Evolutionary conservation across 2,329 filamentous ascomycete species (phyloP).

Genomic region (Trichoderma brevicompactum): DNA sequence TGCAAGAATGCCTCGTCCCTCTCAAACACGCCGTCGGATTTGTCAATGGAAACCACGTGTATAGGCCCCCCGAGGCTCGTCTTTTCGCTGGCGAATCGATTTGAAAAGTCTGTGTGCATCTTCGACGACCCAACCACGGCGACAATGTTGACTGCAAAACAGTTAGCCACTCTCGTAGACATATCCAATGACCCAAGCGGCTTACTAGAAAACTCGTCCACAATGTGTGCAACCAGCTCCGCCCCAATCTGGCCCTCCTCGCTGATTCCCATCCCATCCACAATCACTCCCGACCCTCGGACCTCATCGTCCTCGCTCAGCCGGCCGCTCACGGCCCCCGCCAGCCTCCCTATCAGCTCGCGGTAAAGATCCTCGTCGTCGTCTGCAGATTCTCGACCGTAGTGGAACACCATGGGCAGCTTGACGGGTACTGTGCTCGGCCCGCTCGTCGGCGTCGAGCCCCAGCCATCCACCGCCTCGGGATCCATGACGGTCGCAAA

Average conservation of each 20-base stretch:
- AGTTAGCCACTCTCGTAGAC: not conserved
- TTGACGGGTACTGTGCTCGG: slow-evolving; percentile 89
- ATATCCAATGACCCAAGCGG: slow-evolving; percentile 6
- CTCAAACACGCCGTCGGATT: slow-evolving; percentile 83
- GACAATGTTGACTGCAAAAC: slow-evolving; percentile 70
- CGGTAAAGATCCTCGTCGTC: slow-evolving; percentile 75
- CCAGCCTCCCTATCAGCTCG: slow-evolving; percentile 74
- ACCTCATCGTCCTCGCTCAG: slow-evolving; percentile 75
- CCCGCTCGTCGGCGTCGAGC: slow-evolving; percentile 86
- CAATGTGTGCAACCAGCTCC: slow-evolving; percentile 79
- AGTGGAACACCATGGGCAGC: slow-evolving; percentile 88
- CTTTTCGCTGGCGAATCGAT: slow-evolving; percentile 64
- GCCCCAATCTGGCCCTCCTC: slow-evolving; percentile 68
- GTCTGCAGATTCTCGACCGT: slow-evolving; percentile 73
- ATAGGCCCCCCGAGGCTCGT: slow-evolving; percentile 69
- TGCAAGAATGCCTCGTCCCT: slow-evolving; percentile 76
- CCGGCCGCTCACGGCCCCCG: slow-evolving; percentile 75
- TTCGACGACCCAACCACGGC: slow-evolving; percentile 80
- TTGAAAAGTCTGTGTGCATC: slow-evolving; percentile 73
- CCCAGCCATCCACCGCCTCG: slow-evolving; percentile 79
- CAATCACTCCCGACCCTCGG: slow-evolving; percentile 75
- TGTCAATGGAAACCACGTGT: slow-evolving; percentile 76
- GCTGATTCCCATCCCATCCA: slow-evolving; percentile 78
- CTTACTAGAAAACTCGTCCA: slow-evolving; percentile 58
- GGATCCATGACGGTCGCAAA: slow-evolving; percentile 88